Base-by-base conservation (phyloP, 805 yeast genomes). In the Nakazawaea wyomingensis region DNA sequence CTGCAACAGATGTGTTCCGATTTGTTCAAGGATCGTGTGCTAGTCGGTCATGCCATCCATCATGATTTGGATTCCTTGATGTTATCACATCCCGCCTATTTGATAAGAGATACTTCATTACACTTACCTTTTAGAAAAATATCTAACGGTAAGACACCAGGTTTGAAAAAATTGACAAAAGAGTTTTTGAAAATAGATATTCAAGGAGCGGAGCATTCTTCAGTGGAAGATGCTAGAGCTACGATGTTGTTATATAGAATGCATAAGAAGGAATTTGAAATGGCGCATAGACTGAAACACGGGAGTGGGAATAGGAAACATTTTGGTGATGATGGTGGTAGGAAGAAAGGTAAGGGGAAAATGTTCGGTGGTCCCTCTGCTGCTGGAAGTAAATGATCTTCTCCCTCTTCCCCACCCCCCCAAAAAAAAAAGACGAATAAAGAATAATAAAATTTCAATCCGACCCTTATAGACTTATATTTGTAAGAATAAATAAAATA, bases 171-270 rank as follows among this genome's bases (percentile, higher is more conserved):
- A 49, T 62, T 89, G 24, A 63, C 84, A 1, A 66, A 70, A 46
- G 80, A 76, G 51, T 65, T 82, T 11, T 57, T 87, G 29, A 68
- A 73, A 1, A 43, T 73, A 2, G 80, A 76, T 8, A 85, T 89
- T 45, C 96, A 89, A 60, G 65, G 64, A 0, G 87, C 82, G 1
- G 72, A 78, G 48, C 96, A 90, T 64, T 83, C 93, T 3, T 86
- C 96, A 0, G 86, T 89, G 1, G 96, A 87, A 56, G 97, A 89
- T 65, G 96, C 96, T 0, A 76, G 77, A 54, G 90, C 90, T 1
- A 80, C 96, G 0, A 90, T 89, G 96, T 59, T 81, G 47, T 61
- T 89, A n/a, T 89, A 79, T 55, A 72, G 85, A 47, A 55, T 74
- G 41, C 73, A 76, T 48, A 81, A 76, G 55, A 68, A 65, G 41